A percentile compares a stretch with the other conserved stretches of the same genome.
Evolutionary conservation across 148 eudicot genomes (phyloP).

Genomic region (Cornus controversa): DNA sequence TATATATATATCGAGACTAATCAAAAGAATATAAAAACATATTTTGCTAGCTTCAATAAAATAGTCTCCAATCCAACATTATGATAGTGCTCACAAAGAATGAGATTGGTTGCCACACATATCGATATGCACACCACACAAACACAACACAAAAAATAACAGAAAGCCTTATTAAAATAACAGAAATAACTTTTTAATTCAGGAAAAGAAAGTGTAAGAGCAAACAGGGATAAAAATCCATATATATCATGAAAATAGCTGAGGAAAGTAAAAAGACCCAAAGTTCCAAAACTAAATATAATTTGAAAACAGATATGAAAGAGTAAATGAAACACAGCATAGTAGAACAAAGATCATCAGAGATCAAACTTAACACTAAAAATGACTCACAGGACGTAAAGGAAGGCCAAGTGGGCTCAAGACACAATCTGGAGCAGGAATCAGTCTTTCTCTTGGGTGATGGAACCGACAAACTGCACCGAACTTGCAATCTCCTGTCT

Average conservation of each 20-base stretch:
- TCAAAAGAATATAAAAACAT: no score
- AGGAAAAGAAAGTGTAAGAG: not conserved
- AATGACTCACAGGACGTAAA: conserved; percentile 68
- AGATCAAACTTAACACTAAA: not conserved
- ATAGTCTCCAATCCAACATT: no score
- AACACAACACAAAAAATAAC: not conserved
- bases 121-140: not conserved
- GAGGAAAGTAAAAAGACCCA: not conserved
- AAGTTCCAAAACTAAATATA: not conserved
- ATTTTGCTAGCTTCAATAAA: no score
- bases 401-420: conserved; percentile 94
- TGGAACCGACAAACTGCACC: conserved; percentile 94
- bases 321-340: not conserved
- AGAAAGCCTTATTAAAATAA: no score
- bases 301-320: not conserved
- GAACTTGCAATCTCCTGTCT: conserved; percentile 98
- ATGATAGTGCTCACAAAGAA: not conserved
- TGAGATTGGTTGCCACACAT: no score
- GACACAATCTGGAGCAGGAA: conserved; percentile 82
- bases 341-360: not conserved
- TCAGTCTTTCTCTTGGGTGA: conserved; percentile 82
- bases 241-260: not conserved
- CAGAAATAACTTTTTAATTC: not conserved
- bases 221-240: not conserved
- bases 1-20: no score